A percentile compares a stretch with the other conserved stretches of the same genome.
Conservation (phyloP, 148 eudicot genomes). For the Rhododendron kiyosumense region DNA sequence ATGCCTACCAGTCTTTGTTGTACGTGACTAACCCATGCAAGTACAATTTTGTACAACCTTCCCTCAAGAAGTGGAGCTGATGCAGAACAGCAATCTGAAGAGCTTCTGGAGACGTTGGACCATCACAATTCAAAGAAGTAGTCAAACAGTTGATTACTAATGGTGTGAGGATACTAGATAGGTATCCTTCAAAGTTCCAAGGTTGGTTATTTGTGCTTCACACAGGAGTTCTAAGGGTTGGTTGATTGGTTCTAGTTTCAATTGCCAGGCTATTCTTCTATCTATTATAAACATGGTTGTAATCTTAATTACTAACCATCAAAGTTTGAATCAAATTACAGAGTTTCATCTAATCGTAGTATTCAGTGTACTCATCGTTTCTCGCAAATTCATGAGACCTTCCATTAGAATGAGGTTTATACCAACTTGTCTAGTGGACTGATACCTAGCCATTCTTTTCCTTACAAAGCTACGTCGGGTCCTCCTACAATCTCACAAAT, state of each 20-base stretch:
- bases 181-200: neutral
- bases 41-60: neutral
- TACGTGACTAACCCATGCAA: neutral
- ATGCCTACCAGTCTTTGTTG: neutral
- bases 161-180: neutral
- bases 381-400: neutral
- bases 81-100: neutral
- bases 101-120: neutral
- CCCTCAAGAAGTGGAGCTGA: neutral
- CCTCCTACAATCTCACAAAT: neutral
- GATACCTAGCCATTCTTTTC: neutral
- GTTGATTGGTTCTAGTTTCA: neutral
- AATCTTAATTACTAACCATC: neutral
- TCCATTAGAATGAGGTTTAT: neutral
- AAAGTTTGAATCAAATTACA: neutral
- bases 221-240: no score
- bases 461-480: neutral
- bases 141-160: neutral
- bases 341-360: neutral
- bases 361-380: neutral
- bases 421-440: neutral
- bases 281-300: neutral
- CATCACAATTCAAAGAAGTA: neutral
- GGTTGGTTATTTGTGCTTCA: neutral
- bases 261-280: neutral